phyloP scores from a whole-genome alignment of 208 protist species.

The Zelonia costaricensis region DNA sequence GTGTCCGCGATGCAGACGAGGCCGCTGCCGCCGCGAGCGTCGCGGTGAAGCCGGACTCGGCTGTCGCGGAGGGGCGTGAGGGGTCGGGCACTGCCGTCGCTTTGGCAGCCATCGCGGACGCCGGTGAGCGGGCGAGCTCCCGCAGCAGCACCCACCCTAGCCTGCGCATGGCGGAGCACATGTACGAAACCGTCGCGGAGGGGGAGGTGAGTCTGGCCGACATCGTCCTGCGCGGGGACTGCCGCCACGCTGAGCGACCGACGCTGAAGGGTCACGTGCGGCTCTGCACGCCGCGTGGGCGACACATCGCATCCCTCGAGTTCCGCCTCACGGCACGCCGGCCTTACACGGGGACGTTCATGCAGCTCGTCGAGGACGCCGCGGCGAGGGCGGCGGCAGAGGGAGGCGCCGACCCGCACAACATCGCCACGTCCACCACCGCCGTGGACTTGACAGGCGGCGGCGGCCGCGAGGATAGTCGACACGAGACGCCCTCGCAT shows the following conservation, averaged over 20 bases:
- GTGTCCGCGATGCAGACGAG: constrained; percentile 73
- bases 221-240: constrained; percentile 49
- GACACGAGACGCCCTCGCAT: constrained; percentile 4
- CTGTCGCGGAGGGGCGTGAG: not conserved
- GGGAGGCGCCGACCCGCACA: no score
- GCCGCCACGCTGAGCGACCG: constrained; percentile 46
- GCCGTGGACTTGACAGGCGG: not conserved
- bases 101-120: not conserved
- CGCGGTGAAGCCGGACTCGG: not conserved
- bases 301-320: constrained; percentile 87
- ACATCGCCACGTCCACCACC: not conserved
- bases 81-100: not conserved
- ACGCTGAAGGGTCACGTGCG: constrained; percentile 75
- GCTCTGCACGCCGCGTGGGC: constrained; percentile 37
- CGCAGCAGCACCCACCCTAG: constrained; percentile 22
- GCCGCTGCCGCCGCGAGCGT: constrained; percentile 27
- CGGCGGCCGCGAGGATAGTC: not conserved
- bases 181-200: constrained; percentile 86
- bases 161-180: constrained; percentile 47
- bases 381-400: not conserved
- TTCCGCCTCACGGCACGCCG: constrained; percentile 75
- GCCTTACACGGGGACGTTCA: constrained; percentile 71
- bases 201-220: constrained; percentile 64
- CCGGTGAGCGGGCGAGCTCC: constrained; percentile 9
- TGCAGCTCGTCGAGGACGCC: constrained; percentile 43